Evolutionary conservation across 352 stramenopile genomes (phyloP).

Genomic region (Phytopythium vexans): DNA sequence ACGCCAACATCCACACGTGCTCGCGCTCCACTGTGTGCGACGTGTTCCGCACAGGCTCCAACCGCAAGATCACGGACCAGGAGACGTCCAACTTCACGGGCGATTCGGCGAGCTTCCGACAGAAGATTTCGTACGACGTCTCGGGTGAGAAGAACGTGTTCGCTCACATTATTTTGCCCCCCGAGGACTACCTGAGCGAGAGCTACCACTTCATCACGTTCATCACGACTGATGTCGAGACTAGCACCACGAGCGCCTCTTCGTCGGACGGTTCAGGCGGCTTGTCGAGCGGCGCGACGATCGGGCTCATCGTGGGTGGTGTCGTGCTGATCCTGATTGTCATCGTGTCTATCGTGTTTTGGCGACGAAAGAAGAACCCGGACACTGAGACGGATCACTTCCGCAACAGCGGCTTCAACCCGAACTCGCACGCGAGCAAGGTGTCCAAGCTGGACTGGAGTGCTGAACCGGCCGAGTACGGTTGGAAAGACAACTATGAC

Average conservation of each 20-base stretch:
- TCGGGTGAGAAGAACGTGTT: conserved; percentile 70
- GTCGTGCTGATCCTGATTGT: conserved; percentile 38
- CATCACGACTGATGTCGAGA: conserved; percentile 41
- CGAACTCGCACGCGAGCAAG: conserved; percentile 47
- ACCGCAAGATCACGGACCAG: conserved; percentile 65
- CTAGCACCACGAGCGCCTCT: conserved; percentile 11
- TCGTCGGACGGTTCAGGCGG: conserved; percentile 15
- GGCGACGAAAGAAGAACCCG: conserved; percentile 35
- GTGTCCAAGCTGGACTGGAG: conserved; percentile 66
- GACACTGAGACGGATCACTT: conserved; percentile 51
- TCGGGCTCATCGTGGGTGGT: conserved; percentile 44
- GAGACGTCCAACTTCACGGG: conserved; percentile 79
- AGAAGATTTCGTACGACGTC: conserved; percentile 48
- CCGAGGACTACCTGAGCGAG: conserved; percentile 41
- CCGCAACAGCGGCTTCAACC: conserved; percentile 50
- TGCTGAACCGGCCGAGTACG: conserved; percentile 32
- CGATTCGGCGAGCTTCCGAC: conserved; percentile 52
- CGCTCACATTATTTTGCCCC: conserved; percentile 68
- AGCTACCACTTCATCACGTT: conserved; percentile 83
- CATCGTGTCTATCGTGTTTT: conserved; percentile 60
- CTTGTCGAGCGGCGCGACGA: conserved; percentile 33
- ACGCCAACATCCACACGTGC: conserved; percentile 79
- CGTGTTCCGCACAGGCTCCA: conserved; percentile 61
- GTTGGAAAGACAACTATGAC: conserved; percentile 49
- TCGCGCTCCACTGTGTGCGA: conserved; percentile 64